Base-by-base conservation (phyloP, 352 stramenopile species). In the Halophytophthora polymorphica region DNA sequence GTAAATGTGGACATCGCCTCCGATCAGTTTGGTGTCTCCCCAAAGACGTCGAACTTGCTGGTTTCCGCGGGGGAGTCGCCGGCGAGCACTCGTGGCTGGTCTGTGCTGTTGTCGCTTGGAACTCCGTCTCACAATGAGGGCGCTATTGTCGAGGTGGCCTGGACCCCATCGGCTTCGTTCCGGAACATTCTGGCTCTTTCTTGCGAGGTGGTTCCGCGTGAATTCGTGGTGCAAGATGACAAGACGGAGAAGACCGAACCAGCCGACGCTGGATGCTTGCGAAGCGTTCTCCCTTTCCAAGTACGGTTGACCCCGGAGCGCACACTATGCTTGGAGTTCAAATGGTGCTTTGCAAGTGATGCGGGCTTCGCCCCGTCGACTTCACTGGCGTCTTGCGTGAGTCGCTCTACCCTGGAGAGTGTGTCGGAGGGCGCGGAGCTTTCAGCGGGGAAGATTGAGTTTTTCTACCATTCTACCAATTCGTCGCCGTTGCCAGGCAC, bases 51-150 rank as follows among this genome's bases (percentile, higher is more conserved):
- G 35, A 84, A 58, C 7, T 59, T 95, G 50, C 49, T 91, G 12
- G 60, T 95, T 18, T 75, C 77, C 31, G 66, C 90, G 6, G 83
- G 93, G 69, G 85, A 93, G 58, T 75, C 69, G 11, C 84, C 84
- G 6, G 59, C 53, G 37, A 74, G 88, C 37, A 71, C 79, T 29
- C 51, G 61, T 19, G 82, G 76, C 1, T 95, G 84, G 80, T 61
- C 43, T 2, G 50, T 85, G 31, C 69, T 51, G 7, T 28, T 89
- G 17, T 77, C 71, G 7, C 50, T 79, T 28, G 54, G 59, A 13
- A 75, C 70, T 39, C 64, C 64, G 10, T 68, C 64, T n/a, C 61
- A 68, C 19, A 70, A 68, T 25, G 45, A 45, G 6, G 50, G 56
- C 21, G 64, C 41, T 34, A 49, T 71, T 43, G 54, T 83, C 8